phyloP scores from a whole-genome alignment of 306 rosid genomes.

The Vicia sativa region DNA sequence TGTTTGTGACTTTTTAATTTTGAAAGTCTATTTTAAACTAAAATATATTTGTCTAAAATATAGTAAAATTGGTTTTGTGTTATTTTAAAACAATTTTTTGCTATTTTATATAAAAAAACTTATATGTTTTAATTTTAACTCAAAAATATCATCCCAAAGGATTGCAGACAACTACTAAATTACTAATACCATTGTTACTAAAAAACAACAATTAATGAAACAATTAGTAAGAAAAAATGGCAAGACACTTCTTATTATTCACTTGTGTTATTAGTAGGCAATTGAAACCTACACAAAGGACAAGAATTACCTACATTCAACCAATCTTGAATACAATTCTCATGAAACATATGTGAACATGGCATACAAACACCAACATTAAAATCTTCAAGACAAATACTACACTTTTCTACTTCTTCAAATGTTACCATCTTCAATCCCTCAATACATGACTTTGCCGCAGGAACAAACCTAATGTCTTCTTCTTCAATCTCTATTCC shows the following conservation, averaged over 20 bases:
- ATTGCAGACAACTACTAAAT: too few species aligned
- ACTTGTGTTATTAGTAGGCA: neutral
- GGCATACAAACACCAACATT: neutral
- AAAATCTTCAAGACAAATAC: constrained; percentile 20
- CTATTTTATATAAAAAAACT: too few species aligned
- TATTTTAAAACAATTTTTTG: too few species aligned
- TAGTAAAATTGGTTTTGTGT: too few species aligned
- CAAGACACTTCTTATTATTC: neutral
- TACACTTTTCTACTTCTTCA: neutral
- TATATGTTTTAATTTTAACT: too few species aligned
- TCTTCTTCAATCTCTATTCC: neutral
- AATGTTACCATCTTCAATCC: neutral
- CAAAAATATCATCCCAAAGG: too few species aligned
- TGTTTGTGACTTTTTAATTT: too few species aligned
- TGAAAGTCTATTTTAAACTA: too few species aligned
- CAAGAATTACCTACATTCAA: neutral
- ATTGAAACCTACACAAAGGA: constrained; percentile 9
- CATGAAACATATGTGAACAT: constrained; percentile 21
- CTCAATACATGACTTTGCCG: neutral
- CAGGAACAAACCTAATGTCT: constrained; percentile 17
- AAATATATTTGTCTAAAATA: too few species aligned
- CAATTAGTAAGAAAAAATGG: too few species aligned
- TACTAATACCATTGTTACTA: too few species aligned
- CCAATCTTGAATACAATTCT: neutral
- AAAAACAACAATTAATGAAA: too few species aligned